Conservation (phyloP, 116 monocot species). For the Thalassia testudinum region DNA sequence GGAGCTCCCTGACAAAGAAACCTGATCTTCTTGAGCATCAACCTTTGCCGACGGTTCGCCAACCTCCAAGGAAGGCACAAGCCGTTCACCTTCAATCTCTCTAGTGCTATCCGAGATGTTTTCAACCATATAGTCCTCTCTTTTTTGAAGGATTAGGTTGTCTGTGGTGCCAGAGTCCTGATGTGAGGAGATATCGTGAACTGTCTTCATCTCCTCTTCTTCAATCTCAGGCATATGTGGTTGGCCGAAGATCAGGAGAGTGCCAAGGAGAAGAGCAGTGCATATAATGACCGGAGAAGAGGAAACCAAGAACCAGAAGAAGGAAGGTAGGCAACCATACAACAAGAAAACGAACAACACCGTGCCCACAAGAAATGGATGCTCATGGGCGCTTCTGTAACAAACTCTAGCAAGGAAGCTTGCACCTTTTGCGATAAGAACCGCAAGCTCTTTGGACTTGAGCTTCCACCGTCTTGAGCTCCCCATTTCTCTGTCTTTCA, state of each 20-base stretch:
- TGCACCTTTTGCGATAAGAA: constrained; percentile 2
- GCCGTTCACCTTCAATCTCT: neutral
- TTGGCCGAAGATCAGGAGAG: constrained; percentile 47
- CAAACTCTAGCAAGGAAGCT: constrained; percentile 10
- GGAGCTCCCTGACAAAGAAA: neutral
- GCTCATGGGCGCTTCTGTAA: constrained; percentile 18
- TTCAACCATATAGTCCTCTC: constrained; percentile 15
- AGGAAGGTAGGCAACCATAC: constrained; percentile 23
- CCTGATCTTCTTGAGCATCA: neutral
- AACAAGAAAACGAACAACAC: constrained; percentile 22
- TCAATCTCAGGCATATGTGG: constrained; percentile 31
- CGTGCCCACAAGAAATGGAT: constrained; percentile 26
- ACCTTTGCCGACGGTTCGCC: neutral
- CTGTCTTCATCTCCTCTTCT: constrained; percentile 11
- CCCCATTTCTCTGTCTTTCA: neutral
- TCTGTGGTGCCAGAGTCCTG: constrained; percentile 5
- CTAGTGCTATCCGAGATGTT: constrained; percentile 1
- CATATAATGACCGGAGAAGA: constrained; percentile 59
- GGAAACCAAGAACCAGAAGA: constrained; percentile 40
- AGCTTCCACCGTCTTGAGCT: neutral
- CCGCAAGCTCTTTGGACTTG: constrained; percentile 1
- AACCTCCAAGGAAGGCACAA: neutral
- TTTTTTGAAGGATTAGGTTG: constrained; percentile 16
- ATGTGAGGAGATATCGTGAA: constrained; percentile 19
- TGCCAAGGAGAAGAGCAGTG: constrained; percentile 53